phyloP scores from a whole-genome alignment of 23 red algal species.

The Cyanidiococcus yangmingshanensis region DNA sequence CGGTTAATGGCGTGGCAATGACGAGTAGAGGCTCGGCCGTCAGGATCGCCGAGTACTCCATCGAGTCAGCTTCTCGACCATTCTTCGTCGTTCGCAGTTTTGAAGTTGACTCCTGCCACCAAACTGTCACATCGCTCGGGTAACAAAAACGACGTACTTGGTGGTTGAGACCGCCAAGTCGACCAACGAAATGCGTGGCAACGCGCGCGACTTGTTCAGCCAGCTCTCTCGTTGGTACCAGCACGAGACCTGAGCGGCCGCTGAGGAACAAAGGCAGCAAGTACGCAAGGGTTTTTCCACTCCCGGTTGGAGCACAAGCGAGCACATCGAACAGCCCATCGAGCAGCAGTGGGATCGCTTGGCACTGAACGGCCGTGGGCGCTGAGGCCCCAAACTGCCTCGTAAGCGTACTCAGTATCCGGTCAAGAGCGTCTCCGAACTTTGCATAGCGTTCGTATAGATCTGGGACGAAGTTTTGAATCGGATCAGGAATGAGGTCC shows the following conservation, averaged over 20 bases:
- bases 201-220: slow-evolving; percentile 63
- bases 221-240: slow-evolving; percentile 92
- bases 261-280: slow-evolving; percentile 39
- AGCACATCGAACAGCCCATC: slow-evolving; percentile 36
- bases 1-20: slow-evolving; percentile 4
- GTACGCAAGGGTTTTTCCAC: slow-evolving; percentile 70
- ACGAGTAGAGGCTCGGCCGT: not conserved
- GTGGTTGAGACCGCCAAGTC: not conserved
- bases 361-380: slow-evolving; percentile 61
- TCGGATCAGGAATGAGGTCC: not conserved
- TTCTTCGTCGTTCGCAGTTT: not conserved
- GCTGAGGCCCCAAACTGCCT: not conserved
- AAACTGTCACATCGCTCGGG: not conserved
- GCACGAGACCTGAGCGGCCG: slow-evolving; percentile 34
- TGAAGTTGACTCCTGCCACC: not conserved
- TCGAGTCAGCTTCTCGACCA: not conserved
- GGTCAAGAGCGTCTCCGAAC: not conserved
- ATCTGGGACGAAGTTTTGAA: not conserved
- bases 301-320: slow-evolving; percentile 57
- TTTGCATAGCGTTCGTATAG: not conserved
- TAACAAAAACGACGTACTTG: not conserved
- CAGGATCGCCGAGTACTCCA: not conserved
- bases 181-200: slow-evolving; percentile 17
- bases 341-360: slow-evolving; percentile 38
- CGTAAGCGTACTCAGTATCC: not conserved